Conservation (phyloP, 2,329 filamentous ascomycete genomes). For the Claviceps sp. region DNA sequence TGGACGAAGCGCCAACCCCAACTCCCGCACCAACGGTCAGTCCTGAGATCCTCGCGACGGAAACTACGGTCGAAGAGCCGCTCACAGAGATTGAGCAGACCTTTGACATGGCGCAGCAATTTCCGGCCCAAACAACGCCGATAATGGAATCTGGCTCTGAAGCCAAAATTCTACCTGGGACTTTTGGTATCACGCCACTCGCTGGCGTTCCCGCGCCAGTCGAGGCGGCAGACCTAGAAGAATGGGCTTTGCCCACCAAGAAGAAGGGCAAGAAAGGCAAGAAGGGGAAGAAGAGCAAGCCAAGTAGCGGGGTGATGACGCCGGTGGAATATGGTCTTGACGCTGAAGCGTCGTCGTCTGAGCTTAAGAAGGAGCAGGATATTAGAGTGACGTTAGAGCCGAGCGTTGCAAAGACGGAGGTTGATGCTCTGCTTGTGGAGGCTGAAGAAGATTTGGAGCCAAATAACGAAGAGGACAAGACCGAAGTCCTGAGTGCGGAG, state of each 20-base stretch:
- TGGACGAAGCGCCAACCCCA: not conserved
- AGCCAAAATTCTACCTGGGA: not conserved
- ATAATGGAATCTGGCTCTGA: not conserved
- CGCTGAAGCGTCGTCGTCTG: not conserved
- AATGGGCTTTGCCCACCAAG: constrained; percentile 2
- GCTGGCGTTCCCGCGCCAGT: not conserved
- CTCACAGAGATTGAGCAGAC: not conserved
- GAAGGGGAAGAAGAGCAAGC: constrained; percentile 2
- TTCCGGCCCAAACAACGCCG: not conserved
- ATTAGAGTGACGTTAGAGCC: not conserved
- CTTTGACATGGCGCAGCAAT: not conserved
- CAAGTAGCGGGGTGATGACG: not conserved
- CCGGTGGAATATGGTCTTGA: not conserved
- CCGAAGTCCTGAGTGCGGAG: too few relatives aligned
- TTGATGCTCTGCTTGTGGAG: not conserved
- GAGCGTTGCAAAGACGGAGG: not conserved
- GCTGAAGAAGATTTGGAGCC: too few relatives aligned
- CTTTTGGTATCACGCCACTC: not conserved
- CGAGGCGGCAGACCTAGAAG: not conserved
- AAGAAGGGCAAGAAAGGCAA: constrained; percentile 4
- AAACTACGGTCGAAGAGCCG: not conserved
- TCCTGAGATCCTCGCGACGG: not conserved
- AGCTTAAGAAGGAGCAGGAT: not conserved
- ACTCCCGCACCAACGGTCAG: not conserved
- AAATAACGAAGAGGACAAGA: too few relatives aligned